Conservation (phyloP, 2,329 filamentous ascomycete species). For the Penicillium thymicola region DNA sequence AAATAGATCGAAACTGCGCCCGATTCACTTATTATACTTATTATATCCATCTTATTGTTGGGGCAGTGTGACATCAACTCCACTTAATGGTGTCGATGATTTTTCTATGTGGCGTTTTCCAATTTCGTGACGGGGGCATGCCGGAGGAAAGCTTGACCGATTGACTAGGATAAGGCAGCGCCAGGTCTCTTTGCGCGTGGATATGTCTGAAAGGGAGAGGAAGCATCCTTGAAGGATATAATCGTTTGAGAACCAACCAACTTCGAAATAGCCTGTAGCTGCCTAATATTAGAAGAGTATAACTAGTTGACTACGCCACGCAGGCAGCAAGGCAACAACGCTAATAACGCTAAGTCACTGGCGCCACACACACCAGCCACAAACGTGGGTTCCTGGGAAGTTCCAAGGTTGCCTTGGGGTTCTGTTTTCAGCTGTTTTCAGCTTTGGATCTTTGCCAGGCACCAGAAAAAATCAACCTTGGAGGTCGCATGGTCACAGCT, state of each 20-base stretch:
- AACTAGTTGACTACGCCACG: no score
- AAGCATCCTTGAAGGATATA: background rate
- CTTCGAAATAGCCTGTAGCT: background rate
- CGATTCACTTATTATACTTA: background rate
- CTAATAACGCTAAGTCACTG: background rate
- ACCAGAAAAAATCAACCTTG: background rate
- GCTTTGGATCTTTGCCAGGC: background rate
- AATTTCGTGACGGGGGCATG: background rate
- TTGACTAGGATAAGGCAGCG: background rate
- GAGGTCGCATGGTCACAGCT: slow-evolving; percentile 7
- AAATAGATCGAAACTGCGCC: background rate
- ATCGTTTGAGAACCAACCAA: background rate
- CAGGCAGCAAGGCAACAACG: background rate
- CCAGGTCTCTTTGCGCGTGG: background rate
- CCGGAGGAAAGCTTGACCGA: background rate
- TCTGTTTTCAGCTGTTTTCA: background rate
- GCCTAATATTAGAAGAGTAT: no score
- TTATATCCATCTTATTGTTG: background rate
- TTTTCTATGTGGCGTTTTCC: background rate
- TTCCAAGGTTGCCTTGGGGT: background rate
- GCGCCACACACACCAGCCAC: background rate
- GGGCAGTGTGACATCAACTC: background rate
- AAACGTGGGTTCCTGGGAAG: background rate
- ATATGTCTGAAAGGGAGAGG: background rate
- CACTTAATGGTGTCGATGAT: background rate